phyloP scores from a whole-genome alignment of 208 protist species.

The Wallacemonas collosoma region DNA sequence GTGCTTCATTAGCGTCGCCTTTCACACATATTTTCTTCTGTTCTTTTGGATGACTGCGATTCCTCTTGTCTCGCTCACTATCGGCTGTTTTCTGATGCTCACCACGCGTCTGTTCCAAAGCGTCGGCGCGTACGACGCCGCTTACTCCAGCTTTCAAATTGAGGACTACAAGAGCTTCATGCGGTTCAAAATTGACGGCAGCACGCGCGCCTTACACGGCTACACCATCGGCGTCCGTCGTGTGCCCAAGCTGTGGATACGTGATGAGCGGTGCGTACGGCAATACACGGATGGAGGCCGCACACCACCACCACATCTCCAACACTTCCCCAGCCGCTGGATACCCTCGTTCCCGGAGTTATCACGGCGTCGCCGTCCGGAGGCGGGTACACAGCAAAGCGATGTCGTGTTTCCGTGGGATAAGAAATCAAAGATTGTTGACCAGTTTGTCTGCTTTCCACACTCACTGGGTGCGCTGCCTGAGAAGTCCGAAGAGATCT shows the following conservation, averaged over 20 bases:
- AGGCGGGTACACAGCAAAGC: neutral
- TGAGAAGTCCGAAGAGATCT: no score
- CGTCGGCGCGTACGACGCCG: constrained; percentile 29
- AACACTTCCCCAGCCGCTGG: constrained; percentile 34
- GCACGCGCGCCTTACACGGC: constrained; percentile 29
- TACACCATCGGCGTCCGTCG: constrained; percentile 32
- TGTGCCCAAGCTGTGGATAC: constrained; percentile 41
- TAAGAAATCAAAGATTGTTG: constrained; percentile 2
- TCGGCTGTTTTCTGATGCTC: constrained; percentile 38
- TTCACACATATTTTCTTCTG: constrained; percentile 4
- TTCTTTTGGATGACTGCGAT: constrained; percentile 40
- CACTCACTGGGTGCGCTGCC: constrained; percentile 1
- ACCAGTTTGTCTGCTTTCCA: constrained; percentile 13
- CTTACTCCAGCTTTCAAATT: constrained; percentile 50
- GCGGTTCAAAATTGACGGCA: constrained; percentile 28
- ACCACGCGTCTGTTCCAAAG: constrained; percentile 32
- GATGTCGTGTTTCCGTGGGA: constrained; percentile 1
- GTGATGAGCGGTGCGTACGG: constrained; percentile 20
- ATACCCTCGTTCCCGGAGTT: constrained; percentile 14
- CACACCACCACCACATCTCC: constrained; percentile 29
- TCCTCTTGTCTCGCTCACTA: constrained; percentile 36
- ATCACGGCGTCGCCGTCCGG: neutral
- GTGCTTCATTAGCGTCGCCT: neutral
- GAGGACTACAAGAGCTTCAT: constrained; percentile 53
- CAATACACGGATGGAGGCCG: constrained; percentile 10